Percentiles rank a stretch among this genome's conserved stretches.
phyloP scores from a whole-genome alignment of 139 green algal species.

The Mychonastes homosphaera region DNA sequence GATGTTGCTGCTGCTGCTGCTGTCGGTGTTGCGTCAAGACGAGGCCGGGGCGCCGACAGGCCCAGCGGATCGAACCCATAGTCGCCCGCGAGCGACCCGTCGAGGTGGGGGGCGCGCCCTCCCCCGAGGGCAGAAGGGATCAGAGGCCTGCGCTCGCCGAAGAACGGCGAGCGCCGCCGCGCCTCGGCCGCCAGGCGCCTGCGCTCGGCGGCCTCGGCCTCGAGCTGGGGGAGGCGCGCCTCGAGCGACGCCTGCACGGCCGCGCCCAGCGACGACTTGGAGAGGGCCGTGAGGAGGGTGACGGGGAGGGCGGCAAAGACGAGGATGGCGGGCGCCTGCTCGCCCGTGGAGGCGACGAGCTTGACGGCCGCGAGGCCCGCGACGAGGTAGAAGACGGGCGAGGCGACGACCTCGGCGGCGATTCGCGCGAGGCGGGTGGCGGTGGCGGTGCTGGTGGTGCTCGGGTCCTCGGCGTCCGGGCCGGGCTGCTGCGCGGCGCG shows the following conservation, averaged over 20 bases:
- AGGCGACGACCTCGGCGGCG: slow-evolving; percentile 33
- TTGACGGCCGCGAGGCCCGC: slow-evolving; percentile 32
- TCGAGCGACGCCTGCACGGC: slow-evolving; percentile 32
- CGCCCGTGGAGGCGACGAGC: slow-evolving; percentile 33
- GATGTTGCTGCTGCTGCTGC: neutral
- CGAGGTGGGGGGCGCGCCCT: too few species aligned
- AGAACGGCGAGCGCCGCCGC: neutral
- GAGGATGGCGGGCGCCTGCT: slow-evolving; percentile 32
- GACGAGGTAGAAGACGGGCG: slow-evolving; percentile 35
- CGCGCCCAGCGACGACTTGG: slow-evolving; percentile 45
- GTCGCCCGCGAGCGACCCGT: slow-evolving; percentile 35
- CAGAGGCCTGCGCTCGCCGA: neutral
- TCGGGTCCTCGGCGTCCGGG: too few species aligned
- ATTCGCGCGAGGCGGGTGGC: too few species aligned
- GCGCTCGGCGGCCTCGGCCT: slow-evolving; percentile 30
- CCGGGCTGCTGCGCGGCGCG: too few species aligned
- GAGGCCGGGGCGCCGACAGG: slow-evolving; percentile 12
- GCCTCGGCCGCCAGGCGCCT: slow-evolving; percentile 15
- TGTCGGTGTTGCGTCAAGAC: neutral
- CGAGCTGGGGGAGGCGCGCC: slow-evolving; percentile 37
- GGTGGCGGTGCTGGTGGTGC: too few species aligned
- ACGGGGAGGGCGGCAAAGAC: slow-evolving; percentile 28
- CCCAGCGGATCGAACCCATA: slow-evolving; percentile 54
- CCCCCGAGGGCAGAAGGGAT: too few species aligned
- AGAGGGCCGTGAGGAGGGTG: slow-evolving; percentile 1